Percentiles rank a stretch among this genome's conserved stretches.
Conservation (phyloP, 306 rosid species). For the Medicago arabica region DNA sequence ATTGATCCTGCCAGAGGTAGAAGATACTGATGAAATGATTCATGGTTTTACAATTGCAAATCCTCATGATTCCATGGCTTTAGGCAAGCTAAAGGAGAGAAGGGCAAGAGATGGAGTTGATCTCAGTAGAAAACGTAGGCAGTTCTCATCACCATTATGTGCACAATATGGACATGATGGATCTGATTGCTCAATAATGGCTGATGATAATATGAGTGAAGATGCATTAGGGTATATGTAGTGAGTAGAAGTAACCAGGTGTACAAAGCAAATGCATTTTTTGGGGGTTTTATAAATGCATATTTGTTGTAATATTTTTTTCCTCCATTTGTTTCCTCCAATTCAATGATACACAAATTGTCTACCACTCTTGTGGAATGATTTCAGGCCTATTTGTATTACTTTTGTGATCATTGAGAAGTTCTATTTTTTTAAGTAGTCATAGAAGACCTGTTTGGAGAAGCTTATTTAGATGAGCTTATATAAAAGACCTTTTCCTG, state of each 20-base stretch:
- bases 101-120: constrained; percentile 75
- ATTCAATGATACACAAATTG: constrained; percentile 30
- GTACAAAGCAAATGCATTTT: constrained; percentile 44
- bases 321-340: constrained; percentile 26
- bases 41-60: constrained; percentile 58
- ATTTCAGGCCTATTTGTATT: constrained; percentile 32
- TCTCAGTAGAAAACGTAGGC: constrained; percentile 62
- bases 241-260: constrained; percentile 30
- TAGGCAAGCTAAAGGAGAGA: constrained; percentile 77
- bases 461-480: background rate
- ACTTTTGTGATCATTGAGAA: constrained; percentile 29
- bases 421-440: background rate
- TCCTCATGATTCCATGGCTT: constrained; percentile 60
- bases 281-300: constrained; percentile 39
- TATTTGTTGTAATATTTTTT: constrained; percentile 30
- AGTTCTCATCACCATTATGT: constrained; percentile 66
- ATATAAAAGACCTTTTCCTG: background rate
- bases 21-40: constrained; percentile 66
- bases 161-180: constrained; percentile 69
- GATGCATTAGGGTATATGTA: constrained; percentile 65
- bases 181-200: constrained; percentile 65
- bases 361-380: constrained; percentile 9
- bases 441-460: background rate
- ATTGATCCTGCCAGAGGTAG: constrained; percentile 71
- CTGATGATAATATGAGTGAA: constrained; percentile 56